Conservation (phyloP, 192 early-diverging fungal genomes). For the Powellomyces hirtus region DNA sequence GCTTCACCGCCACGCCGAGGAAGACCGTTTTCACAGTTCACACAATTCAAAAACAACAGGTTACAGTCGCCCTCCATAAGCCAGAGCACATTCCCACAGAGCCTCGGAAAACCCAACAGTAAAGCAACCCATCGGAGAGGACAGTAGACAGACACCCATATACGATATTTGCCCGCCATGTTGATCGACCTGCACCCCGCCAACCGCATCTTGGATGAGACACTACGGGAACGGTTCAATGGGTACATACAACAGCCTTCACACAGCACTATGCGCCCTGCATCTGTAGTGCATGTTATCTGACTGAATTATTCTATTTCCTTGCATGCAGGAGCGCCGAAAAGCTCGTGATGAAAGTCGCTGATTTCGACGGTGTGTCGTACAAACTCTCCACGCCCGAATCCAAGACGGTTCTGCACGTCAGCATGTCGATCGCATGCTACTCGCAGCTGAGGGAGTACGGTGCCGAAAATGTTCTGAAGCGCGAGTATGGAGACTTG, state of each 20-base stretch:
- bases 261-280: background rate
- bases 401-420: conserved; percentile 42
- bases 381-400: conserved; percentile 78
- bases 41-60: too few species aligned
- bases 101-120: too few species aligned
- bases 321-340: conserved; percentile 23
- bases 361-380: conserved; percentile 96
- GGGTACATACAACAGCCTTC: conserved; percentile 20
- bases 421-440: conserved; percentile 86
- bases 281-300: background rate
- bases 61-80: too few species aligned
- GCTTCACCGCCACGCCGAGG: too few species aligned
- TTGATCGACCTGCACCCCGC: conserved; percentile 24
- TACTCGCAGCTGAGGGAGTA: conserved; percentile 74
- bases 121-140: too few species aligned
- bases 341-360: conserved; percentile 64
- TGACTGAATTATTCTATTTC: background rate
- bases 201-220: conserved; percentile 58
- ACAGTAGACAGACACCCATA: too few species aligned
- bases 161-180: too few species aligned
- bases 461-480: conserved; percentile 82
- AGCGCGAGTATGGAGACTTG: conserved; percentile 76
- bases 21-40: too few species aligned
- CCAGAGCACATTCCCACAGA: too few species aligned
- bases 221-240: conserved; percentile 57